These are phyloP conservation scores for Dendryphion nanum DNA, from an alignment of 2,329 filamentous ascomycete genomes.

Conservation along the genomic window DNA sequence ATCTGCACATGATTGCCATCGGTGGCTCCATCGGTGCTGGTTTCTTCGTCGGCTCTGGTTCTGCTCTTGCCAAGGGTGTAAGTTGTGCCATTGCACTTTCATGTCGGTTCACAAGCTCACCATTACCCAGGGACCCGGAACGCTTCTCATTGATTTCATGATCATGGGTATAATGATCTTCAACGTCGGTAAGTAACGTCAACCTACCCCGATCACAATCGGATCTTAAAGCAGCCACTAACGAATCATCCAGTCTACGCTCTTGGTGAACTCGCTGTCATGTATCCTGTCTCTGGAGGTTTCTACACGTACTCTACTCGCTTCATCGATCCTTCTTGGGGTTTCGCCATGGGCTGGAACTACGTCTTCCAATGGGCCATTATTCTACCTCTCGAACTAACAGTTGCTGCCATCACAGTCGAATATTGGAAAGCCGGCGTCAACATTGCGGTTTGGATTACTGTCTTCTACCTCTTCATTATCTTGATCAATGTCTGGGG, in stretches of 20 bases:
- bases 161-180: conserved; percentile 41
- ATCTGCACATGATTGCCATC: conserved; percentile 63
- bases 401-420: conserved; percentile 38
- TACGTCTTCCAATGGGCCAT: conserved; percentile 39
- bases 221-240: conserved; percentile 23
- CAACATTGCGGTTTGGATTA: conserved; percentile 35
- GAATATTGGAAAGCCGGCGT: conserved; percentile 33
- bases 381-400: conserved; percentile 40
- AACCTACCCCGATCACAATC: conserved; percentile 7
- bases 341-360: conserved; percentile 38
- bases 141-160: conserved; percentile 40
- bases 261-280: conserved; percentile 56
- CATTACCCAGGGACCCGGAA: conserved; percentile 24
- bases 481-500: conserved; percentile 39
- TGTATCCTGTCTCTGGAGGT: conserved; percentile 56
- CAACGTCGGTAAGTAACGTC: conserved; percentile 35
- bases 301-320: conserved; percentile 52
- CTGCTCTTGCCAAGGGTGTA: conserved; percentile 54
- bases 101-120: conserved; percentile 7
- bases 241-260: conserved; percentile 50
- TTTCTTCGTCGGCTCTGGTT: conserved; percentile 62
- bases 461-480: conserved; percentile 39
- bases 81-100: conserved; percentile 18
- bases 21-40: conserved; percentile 62
- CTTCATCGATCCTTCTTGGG: conserved; percentile 50